phyloP scores from a whole-genome alignment of 1,284 basidiomycete species.

The Cryptococcus sp. region DNA sequence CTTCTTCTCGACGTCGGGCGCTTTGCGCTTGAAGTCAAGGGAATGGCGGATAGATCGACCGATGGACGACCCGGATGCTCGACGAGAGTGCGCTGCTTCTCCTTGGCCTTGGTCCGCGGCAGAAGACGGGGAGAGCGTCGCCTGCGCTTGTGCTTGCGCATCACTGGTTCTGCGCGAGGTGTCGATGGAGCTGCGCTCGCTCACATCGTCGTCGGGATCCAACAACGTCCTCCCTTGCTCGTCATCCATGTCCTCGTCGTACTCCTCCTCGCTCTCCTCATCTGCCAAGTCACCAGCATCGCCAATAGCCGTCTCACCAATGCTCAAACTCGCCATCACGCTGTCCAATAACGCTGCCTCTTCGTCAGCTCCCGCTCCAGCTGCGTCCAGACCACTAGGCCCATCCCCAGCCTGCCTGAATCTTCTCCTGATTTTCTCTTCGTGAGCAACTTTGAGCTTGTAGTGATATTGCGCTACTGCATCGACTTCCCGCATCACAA shows the following conservation, averaged over 20 bases:
- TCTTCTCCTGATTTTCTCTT: conserved; percentile 78
- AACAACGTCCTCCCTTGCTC: conserved; percentile 33
- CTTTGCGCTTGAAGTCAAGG: conserved; percentile 27
- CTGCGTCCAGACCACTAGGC: conserved; percentile 26
- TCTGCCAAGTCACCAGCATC: conserved; percentile 78
- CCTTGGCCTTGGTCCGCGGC: background rate
- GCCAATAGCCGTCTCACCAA: conserved; percentile 73
- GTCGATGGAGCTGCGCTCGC: conserved; percentile 38
- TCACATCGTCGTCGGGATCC: conserved; percentile 43
- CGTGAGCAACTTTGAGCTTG: conserved; percentile 84
- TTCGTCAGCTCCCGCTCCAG: conserved; percentile 66
- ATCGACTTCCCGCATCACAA: conserved; percentile 83
- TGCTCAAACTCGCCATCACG: conserved; percentile 74
- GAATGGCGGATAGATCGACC: conserved; percentile 22
- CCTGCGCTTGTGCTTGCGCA: background rate
- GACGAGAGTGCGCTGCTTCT: conserved; percentile 18
- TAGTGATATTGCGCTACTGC: conserved; percentile 86
- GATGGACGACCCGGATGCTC: conserved; percentile 3
- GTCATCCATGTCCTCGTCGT: conserved; percentile 50
- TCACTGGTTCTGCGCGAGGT: background rate
- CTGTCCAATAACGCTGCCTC: conserved; percentile 76
- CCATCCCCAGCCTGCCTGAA: conserved; percentile 62
- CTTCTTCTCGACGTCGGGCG: conserved; percentile 10
- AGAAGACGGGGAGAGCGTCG: background rate
- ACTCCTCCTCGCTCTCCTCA: conserved; percentile 60